Base-by-base conservation (phyloP, 1,139 yeast species). In the Candida albicans region DNA sequence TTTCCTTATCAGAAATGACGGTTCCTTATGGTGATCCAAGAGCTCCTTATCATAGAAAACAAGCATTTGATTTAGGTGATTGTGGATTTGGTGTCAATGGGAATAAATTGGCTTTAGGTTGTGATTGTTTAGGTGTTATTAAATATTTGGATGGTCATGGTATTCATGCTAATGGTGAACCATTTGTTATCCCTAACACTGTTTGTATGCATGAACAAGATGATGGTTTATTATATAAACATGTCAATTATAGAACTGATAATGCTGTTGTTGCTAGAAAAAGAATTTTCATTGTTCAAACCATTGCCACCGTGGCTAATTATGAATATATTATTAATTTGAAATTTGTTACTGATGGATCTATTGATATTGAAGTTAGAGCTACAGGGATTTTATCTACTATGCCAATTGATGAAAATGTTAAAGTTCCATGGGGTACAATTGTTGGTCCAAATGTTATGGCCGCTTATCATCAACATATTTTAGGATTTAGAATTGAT, bases 201-300 rank as follows among this genome's bases (percentile, higher is more conserved):
- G 79, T 88, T 44, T 88, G 96, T 74, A 76, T 88, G 84, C 96
- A 88, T 62, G 96, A 88, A 68, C 95, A 87, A 68, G 96, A 88
- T 62, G 67, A 66, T 48, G 71, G 96, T 59, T 71, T 88, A 53
- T 71, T 85, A 59, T 85, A 82, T 76, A 87, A 88, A 74, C 96
- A 88, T 66, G 82, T 86, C 54, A 88, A 88, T 73, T 87, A 82
- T 73, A 79, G 96, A 73, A 87, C 88, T 45, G 73, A 75, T 49
- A 73, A 76, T 48, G 82, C 91, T 8, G 85, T 84, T 51, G 86
- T 85, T 51, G 88, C 93, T 32, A 83, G 96, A 75, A 84, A 87
- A 72, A 82, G 96, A 68, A 89, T 87, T 62, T 82, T 88, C 58
- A 84, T 88, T 41, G 79, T 88, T 51, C 96, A 88, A 72, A 84